A percentile compares a stretch with the other conserved stretches of the same genome.
Conservation (phyloP, 306 rosid genomes). For the Sesbania bispinosa region DNA sequence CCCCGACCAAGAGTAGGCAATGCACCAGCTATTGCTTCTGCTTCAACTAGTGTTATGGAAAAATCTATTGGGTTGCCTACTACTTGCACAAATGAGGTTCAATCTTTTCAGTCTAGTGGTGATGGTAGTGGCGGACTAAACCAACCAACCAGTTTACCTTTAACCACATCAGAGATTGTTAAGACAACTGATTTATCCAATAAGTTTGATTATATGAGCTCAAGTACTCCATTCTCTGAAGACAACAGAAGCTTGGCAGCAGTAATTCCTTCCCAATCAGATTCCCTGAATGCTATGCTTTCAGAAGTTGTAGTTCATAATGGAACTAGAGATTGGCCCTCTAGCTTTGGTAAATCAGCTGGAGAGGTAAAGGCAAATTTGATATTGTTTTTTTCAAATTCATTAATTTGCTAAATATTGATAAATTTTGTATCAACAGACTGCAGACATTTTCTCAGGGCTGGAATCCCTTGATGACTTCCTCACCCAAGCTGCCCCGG, state of each 20-base stretch:
- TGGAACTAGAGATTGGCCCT: conserved; percentile 37
- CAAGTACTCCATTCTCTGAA: conserved; percentile 28
- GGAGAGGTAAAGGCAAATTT: conserved; percentile 49
- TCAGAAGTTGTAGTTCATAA: conserved; percentile 31
- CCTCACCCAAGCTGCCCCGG: conserved; percentile 38
- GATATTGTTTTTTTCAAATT: not conserved
- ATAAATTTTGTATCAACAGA: conserved; percentile 41
- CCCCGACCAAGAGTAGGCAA: conserved; percentile 44
- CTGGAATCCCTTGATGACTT: conserved; percentile 58
- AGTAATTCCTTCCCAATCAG: conserved; percentile 33
- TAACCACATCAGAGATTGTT: conserved; percentile 15
- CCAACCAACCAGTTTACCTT: conserved; percentile 24
- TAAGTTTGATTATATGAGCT: conserved; percentile 17
- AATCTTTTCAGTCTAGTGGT: conserved; percentile 28
- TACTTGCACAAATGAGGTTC: conserved; percentile 28
- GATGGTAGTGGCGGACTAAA: not conserved
- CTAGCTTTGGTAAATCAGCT: conserved; percentile 38
- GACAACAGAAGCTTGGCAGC: conserved; percentile 24
- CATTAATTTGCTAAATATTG: conserved; percentile 3
- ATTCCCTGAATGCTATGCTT: conserved; percentile 27
- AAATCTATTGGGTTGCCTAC: conserved; percentile 24
- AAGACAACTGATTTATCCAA: conserved; percentile 12
- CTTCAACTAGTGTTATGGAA: conserved; percentile 18
- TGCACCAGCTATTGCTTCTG: conserved; percentile 22
- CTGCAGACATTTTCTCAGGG: conserved; percentile 52